Conservation (phyloP, 441 rosid species). For the Capsella rubella region DNA sequence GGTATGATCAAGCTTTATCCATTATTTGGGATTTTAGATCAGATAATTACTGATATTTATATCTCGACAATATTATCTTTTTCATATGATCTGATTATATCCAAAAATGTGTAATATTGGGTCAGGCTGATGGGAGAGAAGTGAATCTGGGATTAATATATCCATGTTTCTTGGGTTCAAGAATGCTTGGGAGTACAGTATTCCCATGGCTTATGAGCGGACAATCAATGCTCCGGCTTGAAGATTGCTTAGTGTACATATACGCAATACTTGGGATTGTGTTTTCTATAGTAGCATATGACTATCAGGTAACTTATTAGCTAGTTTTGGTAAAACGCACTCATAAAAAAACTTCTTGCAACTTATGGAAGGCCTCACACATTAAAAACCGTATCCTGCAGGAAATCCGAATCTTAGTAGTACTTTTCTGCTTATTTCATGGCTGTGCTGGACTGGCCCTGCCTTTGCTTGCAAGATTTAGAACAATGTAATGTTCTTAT, state of each 20-base stretch:
- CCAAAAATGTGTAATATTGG: slow-evolving; percentile 20
- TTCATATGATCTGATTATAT: not conserved
- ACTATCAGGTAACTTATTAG: slow-evolving; percentile 79
- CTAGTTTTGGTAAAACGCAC: slow-evolving; percentile 17
- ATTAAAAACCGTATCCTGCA: slow-evolving; percentile 45
- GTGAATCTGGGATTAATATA: slow-evolving; percentile 81
- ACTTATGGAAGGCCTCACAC: slow-evolving; percentile 14
- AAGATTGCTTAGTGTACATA: slow-evolving; percentile 77
- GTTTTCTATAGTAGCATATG: slow-evolving; percentile 83
- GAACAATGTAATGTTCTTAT: slow-evolving; percentile 68
- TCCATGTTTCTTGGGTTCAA: slow-evolving; percentile 86
- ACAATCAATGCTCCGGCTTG: slow-evolving; percentile 69
- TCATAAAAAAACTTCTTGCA: not conserved
- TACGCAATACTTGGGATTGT: slow-evolving; percentile 65
- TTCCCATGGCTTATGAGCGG: slow-evolving; percentile 86
- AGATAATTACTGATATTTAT: not conserved
- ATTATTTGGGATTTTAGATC: not conserved
- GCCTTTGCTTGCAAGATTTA: slow-evolving; percentile 92
- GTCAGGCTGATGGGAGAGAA: slow-evolving; percentile 96
- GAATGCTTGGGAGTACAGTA: slow-evolving; percentile 91
- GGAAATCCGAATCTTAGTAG: slow-evolving; percentile 82
- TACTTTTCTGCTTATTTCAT: slow-evolving; percentile 81
- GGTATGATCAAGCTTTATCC: slow-evolving; percentile 57
- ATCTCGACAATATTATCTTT: not conserved
- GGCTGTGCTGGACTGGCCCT: slow-evolving; percentile 69